phyloP scores from a whole-genome alignment of 805 yeast genomes.

The Starmerella cellae region DNA sequence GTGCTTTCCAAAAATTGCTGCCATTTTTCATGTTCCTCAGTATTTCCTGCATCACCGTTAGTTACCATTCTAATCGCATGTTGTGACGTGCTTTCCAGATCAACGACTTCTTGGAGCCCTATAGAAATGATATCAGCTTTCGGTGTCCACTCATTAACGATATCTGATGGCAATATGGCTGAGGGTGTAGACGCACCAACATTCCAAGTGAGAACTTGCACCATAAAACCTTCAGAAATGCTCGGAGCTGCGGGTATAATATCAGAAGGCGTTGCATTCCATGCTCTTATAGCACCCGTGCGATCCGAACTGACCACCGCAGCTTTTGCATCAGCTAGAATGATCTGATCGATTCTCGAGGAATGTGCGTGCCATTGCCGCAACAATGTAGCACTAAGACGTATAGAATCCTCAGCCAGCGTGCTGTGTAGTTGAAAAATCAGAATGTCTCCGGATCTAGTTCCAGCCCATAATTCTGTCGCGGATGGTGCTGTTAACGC shows the following conservation, averaged over 20 bases:
- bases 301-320: constrained; percentile 9
- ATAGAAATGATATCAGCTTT: constrained; percentile 56
- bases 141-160: constrained; percentile 1
- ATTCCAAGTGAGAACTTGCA: constrained; percentile 31
- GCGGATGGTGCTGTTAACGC: constrained; percentile 20
- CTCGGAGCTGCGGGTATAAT: constrained; percentile 20
- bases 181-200: constrained; percentile 30
- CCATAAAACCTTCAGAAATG: constrained; percentile 12
- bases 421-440: constrained; percentile 23
- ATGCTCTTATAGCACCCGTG: constrained; percentile 11
- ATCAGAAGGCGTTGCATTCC: constrained; percentile 23
- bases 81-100: constrained; percentile 69
- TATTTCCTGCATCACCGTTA: constrained; percentile 35
- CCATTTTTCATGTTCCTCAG: constrained; percentile 27
- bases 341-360: constrained; percentile 19
- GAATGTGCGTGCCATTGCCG: constrained; percentile 31
- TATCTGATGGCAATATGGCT: constrained; percentile 22
- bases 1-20: constrained; percentile 21
- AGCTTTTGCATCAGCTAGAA: constrained; percentile 8
- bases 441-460: constrained; percentile 28
- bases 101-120: constrained; percentile 85
- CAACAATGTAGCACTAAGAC: constrained; percentile 26
- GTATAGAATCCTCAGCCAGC: not conserved
- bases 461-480: constrained; percentile 28
- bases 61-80: constrained; percentile 40